These are phyloP conservation scores for Epipyxis sp. DNA, from an alignment of 108 stramenopile species.

Conservation along the genomic window DNA sequence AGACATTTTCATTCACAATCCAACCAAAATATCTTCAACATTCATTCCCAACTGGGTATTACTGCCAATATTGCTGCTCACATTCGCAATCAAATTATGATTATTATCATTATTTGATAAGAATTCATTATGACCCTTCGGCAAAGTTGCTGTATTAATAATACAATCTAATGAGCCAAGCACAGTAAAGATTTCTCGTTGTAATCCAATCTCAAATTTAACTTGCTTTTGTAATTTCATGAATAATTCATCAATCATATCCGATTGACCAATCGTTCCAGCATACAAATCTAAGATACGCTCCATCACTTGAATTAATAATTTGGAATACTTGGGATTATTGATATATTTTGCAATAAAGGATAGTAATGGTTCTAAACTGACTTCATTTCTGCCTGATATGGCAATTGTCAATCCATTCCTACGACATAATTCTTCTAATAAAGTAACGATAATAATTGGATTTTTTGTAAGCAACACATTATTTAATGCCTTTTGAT, in stretches of 20 bases:
- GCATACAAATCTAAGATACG: constrained; percentile 58
- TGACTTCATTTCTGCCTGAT: constrained; percentile 76
- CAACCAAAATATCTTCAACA: too few relatives aligned
- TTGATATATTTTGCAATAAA: constrained; percentile 74
- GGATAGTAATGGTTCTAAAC: constrained; percentile 71
- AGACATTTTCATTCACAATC: too few relatives aligned
- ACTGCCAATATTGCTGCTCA: too few relatives aligned
- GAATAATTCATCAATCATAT: constrained; percentile 75
- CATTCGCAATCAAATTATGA: too few relatives aligned
- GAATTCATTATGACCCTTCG: too few relatives aligned
- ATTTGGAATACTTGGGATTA: constrained; percentile 64
- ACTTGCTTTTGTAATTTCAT: constrained; percentile 69
- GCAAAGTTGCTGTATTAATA: constrained; percentile 50
- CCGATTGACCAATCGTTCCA: constrained; percentile 65
- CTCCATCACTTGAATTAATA: constrained; percentile 66
- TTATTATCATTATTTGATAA: too few relatives aligned
- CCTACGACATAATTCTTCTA: constrained; percentile 78
- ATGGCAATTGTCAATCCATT: constrained; percentile 69
- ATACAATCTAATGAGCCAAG: constrained; percentile 72
- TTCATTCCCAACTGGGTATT: too few relatives aligned
- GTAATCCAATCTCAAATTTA: constrained; percentile 60
- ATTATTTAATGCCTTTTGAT: constrained; percentile 77
- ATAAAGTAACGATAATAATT: constrained; percentile 65
- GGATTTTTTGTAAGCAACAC: constrained; percentile 68
- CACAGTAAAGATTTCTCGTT: constrained; percentile 59